phyloP scores from a whole-genome alignment of 2,329 filamentous ascomycete genomes.

The Emericellopsis cladophorae region DNA sequence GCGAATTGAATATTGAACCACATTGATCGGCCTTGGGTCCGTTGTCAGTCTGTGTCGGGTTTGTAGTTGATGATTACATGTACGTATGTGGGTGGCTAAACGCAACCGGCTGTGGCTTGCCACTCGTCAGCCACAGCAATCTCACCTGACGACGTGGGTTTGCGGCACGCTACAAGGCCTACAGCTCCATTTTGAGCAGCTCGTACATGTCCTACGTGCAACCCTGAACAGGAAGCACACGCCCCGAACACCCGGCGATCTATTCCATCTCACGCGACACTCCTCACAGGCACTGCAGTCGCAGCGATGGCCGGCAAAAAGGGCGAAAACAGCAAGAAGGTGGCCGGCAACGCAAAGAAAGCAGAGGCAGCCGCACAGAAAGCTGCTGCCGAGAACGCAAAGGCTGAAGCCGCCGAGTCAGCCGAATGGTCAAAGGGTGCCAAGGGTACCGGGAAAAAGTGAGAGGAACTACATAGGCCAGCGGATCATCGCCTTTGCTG shows the following conservation, averaged over 20 bases:
- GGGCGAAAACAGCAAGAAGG: constrained; percentile 80
- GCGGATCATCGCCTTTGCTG: background rate
- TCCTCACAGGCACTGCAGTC: background rate
- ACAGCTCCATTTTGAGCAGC: background rate
- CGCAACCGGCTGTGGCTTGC: too few species aligned
- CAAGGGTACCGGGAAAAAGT: constrained; percentile 85
- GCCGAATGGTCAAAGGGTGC: constrained; percentile 74
- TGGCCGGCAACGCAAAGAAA: constrained; percentile 79
- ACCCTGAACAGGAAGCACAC: background rate
- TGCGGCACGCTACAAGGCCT: too few species aligned
- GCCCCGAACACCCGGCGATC: background rate
- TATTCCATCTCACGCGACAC: too few species aligned
- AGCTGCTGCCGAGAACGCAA: constrained; percentile 55
- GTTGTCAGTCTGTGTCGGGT: too few species aligned
- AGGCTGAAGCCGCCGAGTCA: constrained; percentile 55
- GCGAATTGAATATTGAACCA: too few species aligned
- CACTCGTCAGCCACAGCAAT: too few species aligned
- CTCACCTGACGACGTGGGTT: too few species aligned
- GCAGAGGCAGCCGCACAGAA: constrained; percentile 77
- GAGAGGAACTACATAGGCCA: constrained; percentile 15
- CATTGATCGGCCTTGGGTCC: too few species aligned
- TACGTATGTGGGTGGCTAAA: too few species aligned
- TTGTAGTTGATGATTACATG: too few species aligned
- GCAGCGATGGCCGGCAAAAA: constrained; percentile 60
- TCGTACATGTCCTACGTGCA: background rate